Percentiles rank a stretch among this genome's conserved stretches.
These are phyloP conservation scores for Platanus orientalis DNA, from an alignment of 164 flowering plant genomes.

Conservation along the genomic window DNA sequence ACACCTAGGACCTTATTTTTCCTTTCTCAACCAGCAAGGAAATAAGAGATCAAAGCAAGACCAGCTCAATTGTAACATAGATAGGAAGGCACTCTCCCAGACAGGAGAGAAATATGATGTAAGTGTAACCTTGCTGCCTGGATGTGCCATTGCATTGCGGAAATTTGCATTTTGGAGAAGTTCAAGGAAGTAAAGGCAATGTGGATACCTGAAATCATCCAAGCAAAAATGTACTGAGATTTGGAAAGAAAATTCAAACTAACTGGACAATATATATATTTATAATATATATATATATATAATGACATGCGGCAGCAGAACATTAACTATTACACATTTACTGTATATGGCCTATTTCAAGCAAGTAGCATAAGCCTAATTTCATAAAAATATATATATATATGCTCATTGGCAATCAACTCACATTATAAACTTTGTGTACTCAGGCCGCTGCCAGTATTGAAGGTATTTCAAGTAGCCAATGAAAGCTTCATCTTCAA, in stretches of 20 bases:
- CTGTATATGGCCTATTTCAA: no score
- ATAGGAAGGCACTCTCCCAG: neutral
- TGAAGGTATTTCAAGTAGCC: conserved; percentile 94
- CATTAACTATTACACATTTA: neutral
- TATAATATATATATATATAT: neutral
- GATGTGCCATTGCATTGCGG: conserved; percentile 96
- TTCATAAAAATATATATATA: no score
- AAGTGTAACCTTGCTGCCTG: conserved; percentile 73
- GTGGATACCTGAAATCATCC: conserved; percentile 75
- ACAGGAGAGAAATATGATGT: neutral
- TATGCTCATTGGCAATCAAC: no score
- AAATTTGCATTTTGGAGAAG: conserved; percentile 91
- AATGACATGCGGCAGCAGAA: neutral
- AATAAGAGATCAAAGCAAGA: neutral
- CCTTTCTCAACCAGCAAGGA: neutral
- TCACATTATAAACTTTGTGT: conserved; percentile 84
- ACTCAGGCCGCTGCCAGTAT: conserved; percentile 94
- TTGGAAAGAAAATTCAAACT: neutral
- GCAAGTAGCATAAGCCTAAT: no score
- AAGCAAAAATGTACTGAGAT: neutral
- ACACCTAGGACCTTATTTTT: neutral
- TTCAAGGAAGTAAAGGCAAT: conserved; percentile 89
- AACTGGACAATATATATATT: neutral
- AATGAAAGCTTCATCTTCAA: conserved; percentile 99
- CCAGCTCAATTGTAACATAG: neutral